Evolutionary conservation across 148 eudicot species (phyloP).

Genomic region (Rhododendron ovatum): DNA sequence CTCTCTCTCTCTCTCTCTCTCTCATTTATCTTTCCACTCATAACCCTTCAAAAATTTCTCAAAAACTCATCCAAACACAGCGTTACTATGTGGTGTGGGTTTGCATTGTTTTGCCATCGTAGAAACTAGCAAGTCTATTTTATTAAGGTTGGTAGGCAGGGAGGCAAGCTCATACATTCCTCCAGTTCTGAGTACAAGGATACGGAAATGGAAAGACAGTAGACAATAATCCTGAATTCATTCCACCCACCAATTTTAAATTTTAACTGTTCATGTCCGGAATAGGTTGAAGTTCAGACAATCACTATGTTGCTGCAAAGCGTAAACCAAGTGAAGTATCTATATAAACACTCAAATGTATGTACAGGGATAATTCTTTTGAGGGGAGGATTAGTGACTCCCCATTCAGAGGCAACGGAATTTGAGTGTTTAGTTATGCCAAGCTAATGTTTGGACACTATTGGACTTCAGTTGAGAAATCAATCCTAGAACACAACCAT

Average conservation of each 20-base stretch:
- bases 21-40: too few relatives aligned
- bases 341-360: not conserved
- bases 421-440: not conserved
- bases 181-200: not conserved
- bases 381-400: not conserved
- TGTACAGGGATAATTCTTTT: not conserved
- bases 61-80: too few relatives aligned
- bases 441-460: not conserved
- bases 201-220: not conserved
- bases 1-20: too few relatives aligned
- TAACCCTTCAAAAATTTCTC: too few relatives aligned
- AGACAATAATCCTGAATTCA: not conserved
- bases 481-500: not conserved
- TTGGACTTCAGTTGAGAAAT: not conserved
- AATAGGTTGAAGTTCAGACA: not conserved
- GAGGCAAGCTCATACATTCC: conserved; percentile 2
- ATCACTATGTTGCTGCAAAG: too few relatives aligned
- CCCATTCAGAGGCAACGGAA: not conserved
- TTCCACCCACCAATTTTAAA: not conserved
- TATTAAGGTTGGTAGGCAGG: not conserved
- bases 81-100: not conserved
- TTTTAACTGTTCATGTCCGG: not conserved
- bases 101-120: not conserved
- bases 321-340: not conserved
- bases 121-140: not conserved